Evolutionary conservation across 257 asterid species (phyloP), one percentile per base, ranked within the genome.

Genomic region (Rubia yunnanensis): DNA sequence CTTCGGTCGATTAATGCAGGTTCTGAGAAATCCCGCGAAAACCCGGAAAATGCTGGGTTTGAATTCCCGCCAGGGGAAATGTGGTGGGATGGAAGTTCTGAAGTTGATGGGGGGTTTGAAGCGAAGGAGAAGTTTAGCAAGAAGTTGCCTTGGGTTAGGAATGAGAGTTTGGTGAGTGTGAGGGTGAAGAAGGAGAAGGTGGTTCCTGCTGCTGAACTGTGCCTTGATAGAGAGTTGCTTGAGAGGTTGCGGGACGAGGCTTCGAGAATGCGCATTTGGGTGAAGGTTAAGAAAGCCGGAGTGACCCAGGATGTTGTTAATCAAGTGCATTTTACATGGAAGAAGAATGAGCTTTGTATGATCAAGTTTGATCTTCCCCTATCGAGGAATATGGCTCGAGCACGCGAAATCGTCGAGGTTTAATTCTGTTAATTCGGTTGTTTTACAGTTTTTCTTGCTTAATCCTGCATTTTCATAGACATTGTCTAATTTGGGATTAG

Each of bases 201-300:
- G 26, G 72, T 49, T 35, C 75, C 68, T 38, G 72, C 86, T 72
- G 92, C 87, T 38, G 92, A 86, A 71, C 68, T 63, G 77, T 79
- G 46, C 57, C 83, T 89, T 77, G 99, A 87, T 77, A 75, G 53
- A 48, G 63, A 66, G 73, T 82, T 92, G 77, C 81, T 92, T 63
- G 81, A 83, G 50, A 86, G 92, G 70, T 73, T 92, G 82, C 81
- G 87, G 76, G 63, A 68, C 66, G 94, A 85, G 78, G 90, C 97
- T 77, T 80, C 79, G 60, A 39, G 38, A 74, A 82, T 92, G 54
- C 78, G 67, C 77, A 80, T 74, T 76, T 89, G 99, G 99, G 87
- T 89, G 60, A 92, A 92, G 77, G 92, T 89, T 78, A 92, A 76
- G 86, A 92, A 92, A 81, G 87, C 90, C 56, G 99, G 99, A 59